Evolutionary conservation across 192 early-diverging fungal genomes (phyloP).

Genomic region (Coemansia sp.): DNA sequence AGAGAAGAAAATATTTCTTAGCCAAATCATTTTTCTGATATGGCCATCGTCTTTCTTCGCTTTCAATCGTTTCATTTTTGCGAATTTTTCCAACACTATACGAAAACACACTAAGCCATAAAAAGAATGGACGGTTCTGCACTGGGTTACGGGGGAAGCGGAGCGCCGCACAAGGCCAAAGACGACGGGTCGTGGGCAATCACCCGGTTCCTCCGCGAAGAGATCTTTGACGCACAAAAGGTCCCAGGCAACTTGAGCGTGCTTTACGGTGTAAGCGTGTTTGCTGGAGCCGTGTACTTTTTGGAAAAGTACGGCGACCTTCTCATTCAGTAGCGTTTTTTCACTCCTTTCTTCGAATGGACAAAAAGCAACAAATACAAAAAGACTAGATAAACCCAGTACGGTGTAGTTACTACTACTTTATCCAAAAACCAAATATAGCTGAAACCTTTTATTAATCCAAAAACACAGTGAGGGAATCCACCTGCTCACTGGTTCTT

Average conservation of each 20-base stretch:
- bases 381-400: no score
- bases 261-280: constrained; percentile 50
- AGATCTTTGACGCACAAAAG: constrained; percentile 44
- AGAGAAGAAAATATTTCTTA: background rate
- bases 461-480: no score
- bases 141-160: background rate
- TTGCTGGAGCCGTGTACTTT: constrained; percentile 53
- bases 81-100: no score
- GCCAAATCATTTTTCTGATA: no score
- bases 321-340: constrained; percentile 48
- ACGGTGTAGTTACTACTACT: no score
- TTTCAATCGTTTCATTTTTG: background rate
- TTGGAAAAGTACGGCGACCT: constrained; percentile 48
- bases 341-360: no score
- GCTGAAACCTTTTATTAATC: no score
- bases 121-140: background rate
- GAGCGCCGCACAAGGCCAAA: background rate
- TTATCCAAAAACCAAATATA: no score
- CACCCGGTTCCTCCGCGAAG: constrained; percentile 48
- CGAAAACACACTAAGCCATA: constrained; percentile 13
- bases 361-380: no score
- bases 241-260: constrained; percentile 42
- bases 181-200: constrained; percentile 50
- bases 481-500: constrained; percentile 58
- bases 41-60: background rate